A percentile compares a stretch with the other conserved stretches of the same genome.
Conservation (phyloP, 2,329 filamentous ascomycete species). For the Cercospora sesami region DNA sequence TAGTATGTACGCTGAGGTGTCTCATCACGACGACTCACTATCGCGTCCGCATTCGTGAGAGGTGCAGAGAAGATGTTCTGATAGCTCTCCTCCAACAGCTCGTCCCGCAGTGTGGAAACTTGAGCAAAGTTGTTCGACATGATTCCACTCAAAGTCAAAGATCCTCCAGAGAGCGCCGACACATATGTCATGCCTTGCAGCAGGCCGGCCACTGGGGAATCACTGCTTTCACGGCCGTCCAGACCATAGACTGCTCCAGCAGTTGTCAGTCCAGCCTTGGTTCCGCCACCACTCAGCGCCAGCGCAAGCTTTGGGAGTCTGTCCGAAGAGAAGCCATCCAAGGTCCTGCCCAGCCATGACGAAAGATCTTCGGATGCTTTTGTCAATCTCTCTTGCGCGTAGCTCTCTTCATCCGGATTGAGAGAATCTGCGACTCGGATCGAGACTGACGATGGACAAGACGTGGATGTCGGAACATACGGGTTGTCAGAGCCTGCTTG, state of each 20-base stretch:
- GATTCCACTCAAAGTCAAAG: slow-evolving; percentile 19
- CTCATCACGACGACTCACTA: slow-evolving; percentile 1
- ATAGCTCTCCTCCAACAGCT: slow-evolving; percentile 17
- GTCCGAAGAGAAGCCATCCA: slow-evolving; percentile 6
- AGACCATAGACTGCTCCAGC: slow-evolving; percentile 21
- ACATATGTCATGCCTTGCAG: slow-evolving; percentile 23
- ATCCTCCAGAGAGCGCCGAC: slow-evolving; percentile 20
- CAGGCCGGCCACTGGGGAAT: slow-evolving; percentile 15
- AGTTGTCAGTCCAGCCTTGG: slow-evolving; percentile 22
- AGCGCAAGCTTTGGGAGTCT: slow-evolving; percentile 18
- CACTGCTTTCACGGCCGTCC: slow-evolving; percentile 15
- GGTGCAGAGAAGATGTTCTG: slow-evolving; percentile 17
- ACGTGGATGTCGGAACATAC: slow-evolving; percentile 12
- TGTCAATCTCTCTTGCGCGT: slow-evolving; percentile 1
- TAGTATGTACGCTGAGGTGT: background rate
- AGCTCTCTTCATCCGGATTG: slow-evolving; percentile 12
- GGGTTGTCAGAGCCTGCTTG: slow-evolving; percentile 10
- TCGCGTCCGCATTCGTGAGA: slow-evolving; percentile 2
- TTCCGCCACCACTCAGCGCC: slow-evolving; percentile 21
- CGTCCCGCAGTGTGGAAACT: slow-evolving; percentile 15
- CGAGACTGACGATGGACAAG: slow-evolving; percentile 4
- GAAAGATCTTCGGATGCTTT: slow-evolving; percentile 13
- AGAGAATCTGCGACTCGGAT: slow-evolving; percentile 17
- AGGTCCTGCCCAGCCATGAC: slow-evolving; percentile 13
- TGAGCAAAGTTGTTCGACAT: slow-evolving; percentile 23